Base-by-base conservation (phyloP, 1,139 yeast genomes). In the Arxiozyma slooffiae region DNA sequence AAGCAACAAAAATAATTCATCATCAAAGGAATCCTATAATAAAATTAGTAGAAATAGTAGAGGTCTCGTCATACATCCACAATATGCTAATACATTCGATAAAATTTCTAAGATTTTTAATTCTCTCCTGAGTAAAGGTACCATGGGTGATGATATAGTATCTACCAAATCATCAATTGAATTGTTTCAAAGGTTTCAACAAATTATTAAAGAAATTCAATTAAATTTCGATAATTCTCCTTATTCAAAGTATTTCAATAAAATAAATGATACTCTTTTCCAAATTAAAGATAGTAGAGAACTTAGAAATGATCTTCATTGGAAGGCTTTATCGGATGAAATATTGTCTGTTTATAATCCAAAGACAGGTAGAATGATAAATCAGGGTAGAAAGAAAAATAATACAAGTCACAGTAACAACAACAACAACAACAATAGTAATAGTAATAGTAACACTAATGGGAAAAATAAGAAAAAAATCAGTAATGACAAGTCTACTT, bases 151-250 rank as follows among this genome's bases (percentile, higher is more conserved):
- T 42, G 57, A 53, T 26, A 54, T 66, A 1, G 57, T 62, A 3
- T 61, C 66, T 7, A 67, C 66, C 20, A 65, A 64, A 48, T 63
- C 68, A 1, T 57, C 65, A 18, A 63, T 64, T 22, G 69, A 66
- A 49, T 49, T 67, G 24, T 67, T 60, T 51, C 67, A 64, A 49
- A 53, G 64, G 40, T 67, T 67, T 44, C 67, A 62, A 47, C 67
- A 63, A 47, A 65, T 65, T 6, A 50, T 67, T 7, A 61, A 61
- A 48, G 67, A 63, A 49, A 50, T 67, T 47, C 63, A 62, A 46
- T 55, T 65, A 41, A 62, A 64, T 47, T 64, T 57, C 49, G 67
- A 63, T 18, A 60, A 55, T 1, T 60, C 64, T 23, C 64, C 67
- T 6, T 66, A 64, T 51, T 54, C 60, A 20, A 61, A 59, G 48